Evolutionary conservation across 78 protist genomes (phyloP), one percentile per base, ranked within the genome.

Genomic region (Tieghemostelium lacteum): DNA sequence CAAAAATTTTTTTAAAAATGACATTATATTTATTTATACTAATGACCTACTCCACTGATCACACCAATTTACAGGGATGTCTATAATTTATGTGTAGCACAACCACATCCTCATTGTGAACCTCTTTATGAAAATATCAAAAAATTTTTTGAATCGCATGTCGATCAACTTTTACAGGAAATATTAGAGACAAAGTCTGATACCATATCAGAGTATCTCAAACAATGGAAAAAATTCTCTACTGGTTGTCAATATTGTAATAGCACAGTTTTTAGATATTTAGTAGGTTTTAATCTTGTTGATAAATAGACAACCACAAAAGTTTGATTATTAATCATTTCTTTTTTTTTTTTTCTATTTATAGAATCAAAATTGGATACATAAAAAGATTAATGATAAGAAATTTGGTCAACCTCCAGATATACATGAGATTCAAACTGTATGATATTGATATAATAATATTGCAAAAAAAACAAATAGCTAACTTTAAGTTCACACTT

Each of bases 101-200:
- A 54, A 55, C 88, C 88, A 16, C 88, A 78, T 33, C 87, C 94
- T 45, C 62, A 62, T 61, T 55, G 57, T 28, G 93, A 92, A 58
- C 86, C 86, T 31, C 40, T 92, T 16, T 92, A 92, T 67, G 88
- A 66, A 58, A 72, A 60, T 39, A 55, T 92, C 5, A 75, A 74
- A 49, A 83, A 86, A 24, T 85, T 92, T 55, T 73, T 92, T 52
- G 92, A 92, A 60, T 29, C 61, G 0, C 95, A 92, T 69, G 92
- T 76, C 0, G 92, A 83, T 55, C 8, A 31, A 29, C 16, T 86
- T 5, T 49, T 62, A 50, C 63, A 74, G n/a, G 20, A 33, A 5
- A 63, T 85, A 57, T 49, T 71, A 12, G 45, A 72, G 26, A 61
- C 92, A 24, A 78, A 49, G 29, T 61, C 87, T 42, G 89, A 75